Percentiles rank a stretch among this genome's conserved stretches.
Evolutionary conservation across 2,329 filamentous ascomycete species (phyloP).

Genomic region (Cladorrhinum sp.): DNA sequence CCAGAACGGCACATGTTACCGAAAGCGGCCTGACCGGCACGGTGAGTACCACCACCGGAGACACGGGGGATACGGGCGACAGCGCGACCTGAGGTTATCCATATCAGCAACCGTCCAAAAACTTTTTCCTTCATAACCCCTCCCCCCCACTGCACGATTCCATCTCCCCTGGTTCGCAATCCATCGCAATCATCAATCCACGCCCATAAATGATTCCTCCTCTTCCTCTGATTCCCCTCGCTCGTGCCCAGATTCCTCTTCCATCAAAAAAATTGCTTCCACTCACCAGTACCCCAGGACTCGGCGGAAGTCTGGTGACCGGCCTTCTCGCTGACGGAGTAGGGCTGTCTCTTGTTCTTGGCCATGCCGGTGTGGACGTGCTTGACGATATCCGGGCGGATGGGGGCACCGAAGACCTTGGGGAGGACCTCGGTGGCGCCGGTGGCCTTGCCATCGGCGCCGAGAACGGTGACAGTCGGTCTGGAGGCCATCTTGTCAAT

Average conservation of each 20-base stretch:
- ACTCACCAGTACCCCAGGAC: conserved; percentile 65
- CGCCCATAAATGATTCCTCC: neutral
- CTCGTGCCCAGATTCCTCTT: neutral
- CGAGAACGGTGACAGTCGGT: conserved; percentile 96
- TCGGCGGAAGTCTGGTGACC: conserved; percentile 99
- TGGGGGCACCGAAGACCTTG: conserved; percentile 94
- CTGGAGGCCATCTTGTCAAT: conserved; percentile 78
- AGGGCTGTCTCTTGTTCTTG: conserved; percentile 99
- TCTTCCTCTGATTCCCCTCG: neutral
- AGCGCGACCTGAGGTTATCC: conserved; percentile 71
- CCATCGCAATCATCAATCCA: neutral
- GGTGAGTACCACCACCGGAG: conserved; percentile 99
- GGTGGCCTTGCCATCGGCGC: conserved; percentile 90
- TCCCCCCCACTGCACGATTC: neutral
- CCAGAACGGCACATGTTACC: conserved; percentile 99
- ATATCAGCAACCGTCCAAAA: conserved; percentile 16
- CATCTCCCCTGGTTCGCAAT: neutral
- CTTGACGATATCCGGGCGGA: conserved; percentile 99
- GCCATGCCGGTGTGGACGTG: conserved; percentile 98
- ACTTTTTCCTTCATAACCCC: neutral
- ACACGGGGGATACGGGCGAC: conserved; percentile 99
- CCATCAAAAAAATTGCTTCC: conserved; percentile 9
- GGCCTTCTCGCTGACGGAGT: conserved; percentile 99
- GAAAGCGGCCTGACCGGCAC: conserved; percentile 99
- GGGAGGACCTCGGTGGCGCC: conserved; percentile 89